Evolutionary conservation across 495 filamentous ascomycete species (phyloP).

Genomic region (Pseudotulostoma volvatum): DNA sequence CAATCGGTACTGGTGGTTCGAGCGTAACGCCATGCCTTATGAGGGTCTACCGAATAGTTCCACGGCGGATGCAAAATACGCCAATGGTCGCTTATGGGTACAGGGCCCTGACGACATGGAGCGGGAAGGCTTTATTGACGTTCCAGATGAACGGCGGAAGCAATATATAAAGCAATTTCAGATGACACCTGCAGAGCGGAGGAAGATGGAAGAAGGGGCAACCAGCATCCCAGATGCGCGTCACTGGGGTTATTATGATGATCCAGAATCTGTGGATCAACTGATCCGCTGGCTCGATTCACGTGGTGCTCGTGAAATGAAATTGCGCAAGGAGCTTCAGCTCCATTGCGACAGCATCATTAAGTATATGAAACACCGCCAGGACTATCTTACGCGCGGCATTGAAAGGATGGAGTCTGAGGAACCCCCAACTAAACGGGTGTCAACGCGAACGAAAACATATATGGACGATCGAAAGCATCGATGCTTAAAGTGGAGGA

Average conservation of each 20-base stretch:
- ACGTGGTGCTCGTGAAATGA: slow-evolving; percentile 65
- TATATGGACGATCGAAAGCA: slow-evolving; percentile 44
- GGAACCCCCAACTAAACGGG: slow-evolving; percentile 43
- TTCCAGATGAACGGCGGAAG: slow-evolving; percentile 48
- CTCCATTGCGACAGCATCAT: slow-evolving; percentile 61
- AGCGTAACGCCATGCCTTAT: slow-evolving; percentile 96
- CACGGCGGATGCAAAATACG: slow-evolving; percentile 70
- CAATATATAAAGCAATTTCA: slow-evolving; percentile 47
- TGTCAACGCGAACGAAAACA: slow-evolving; percentile 61
- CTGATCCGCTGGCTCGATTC: slow-evolving; percentile 80
- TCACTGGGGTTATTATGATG: slow-evolving; percentile 85
- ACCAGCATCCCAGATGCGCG: slow-evolving; percentile 60
- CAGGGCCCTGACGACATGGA: slow-evolving; percentile 90
- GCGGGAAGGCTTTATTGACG: slow-evolving; percentile 66
- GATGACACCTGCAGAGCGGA: slow-evolving; percentile 71
- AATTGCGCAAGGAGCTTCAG: slow-evolving; percentile 70
- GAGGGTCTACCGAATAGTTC: slow-evolving; percentile 76
- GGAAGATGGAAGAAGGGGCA: slow-evolving; percentile 67
- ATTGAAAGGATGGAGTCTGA: slow-evolving; percentile 39
- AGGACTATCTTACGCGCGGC: slow-evolving; percentile 45
- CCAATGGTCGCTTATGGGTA: slow-evolving; percentile 90
- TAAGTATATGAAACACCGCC: slow-evolving; percentile 62
- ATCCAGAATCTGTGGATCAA: slow-evolving; percentile 55
- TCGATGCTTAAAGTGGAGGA: slow-evolving; percentile 70
- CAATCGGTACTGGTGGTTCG: slow-evolving; percentile 98